A percentile compares a stretch with the other conserved stretches of the same genome.
Conservation (phyloP, 805 yeast genomes). For the Priceomyces melissophilus region DNA sequence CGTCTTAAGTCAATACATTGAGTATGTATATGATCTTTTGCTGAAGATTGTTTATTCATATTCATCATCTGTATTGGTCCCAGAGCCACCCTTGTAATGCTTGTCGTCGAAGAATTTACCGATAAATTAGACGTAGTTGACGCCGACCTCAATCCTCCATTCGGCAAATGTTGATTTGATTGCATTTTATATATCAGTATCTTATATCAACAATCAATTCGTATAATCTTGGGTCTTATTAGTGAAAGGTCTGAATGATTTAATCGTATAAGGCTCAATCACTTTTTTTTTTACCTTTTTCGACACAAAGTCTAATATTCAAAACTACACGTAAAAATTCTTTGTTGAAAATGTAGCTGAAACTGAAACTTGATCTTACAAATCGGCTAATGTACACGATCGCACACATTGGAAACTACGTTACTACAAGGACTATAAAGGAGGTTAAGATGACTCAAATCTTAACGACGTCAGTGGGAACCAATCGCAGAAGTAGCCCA, state of each 20-base stretch:
- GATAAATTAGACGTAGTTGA: slow-evolving; percentile 32
- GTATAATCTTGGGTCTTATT: no score
- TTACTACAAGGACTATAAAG: no score
- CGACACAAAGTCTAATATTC: slow-evolving; percentile 1
- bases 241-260: background rate
- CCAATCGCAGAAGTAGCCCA: no score
- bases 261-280: background rate
- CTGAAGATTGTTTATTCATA: slow-evolving; percentile 62
- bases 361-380: no score
- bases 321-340: slow-evolving; percentile 4
- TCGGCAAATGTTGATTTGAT: slow-evolving; percentile 14
- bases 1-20: slow-evolving; percentile 56
- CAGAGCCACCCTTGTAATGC: slow-evolving; percentile 38
- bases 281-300: slow-evolving; percentile 4
- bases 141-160: slow-evolving; percentile 36
- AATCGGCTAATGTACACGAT: no score
- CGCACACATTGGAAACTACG: no score
- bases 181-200: slow-evolving; percentile 8
- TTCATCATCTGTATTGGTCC: slow-evolving; percentile 48
- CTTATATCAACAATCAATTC: background rate
- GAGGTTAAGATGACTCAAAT: no score
- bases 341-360: no score
- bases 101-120: slow-evolving; percentile 27
- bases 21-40: slow-evolving; percentile 66
- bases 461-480: no score